A percentile compares a stretch with the other conserved stretches of the same genome.
Evolutionary conservation across 495 filamentous ascomycete species (phyloP).

Genomic region (Pyronema omphalodes): DNA sequence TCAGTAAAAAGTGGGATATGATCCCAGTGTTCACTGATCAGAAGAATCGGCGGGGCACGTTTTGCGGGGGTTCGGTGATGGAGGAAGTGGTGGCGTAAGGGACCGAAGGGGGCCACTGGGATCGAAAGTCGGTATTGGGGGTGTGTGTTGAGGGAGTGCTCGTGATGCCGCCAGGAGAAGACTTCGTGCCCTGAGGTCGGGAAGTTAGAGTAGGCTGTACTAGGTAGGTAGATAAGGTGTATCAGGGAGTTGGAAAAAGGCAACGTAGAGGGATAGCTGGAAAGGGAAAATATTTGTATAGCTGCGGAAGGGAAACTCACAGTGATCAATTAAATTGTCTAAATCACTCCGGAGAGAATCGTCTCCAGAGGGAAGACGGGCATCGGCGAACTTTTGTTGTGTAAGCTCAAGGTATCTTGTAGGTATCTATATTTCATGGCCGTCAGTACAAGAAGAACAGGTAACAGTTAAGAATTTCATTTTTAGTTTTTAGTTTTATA

Average conservation of each 20-base stretch:
- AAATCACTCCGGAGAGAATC: not conserved
- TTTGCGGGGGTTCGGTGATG: not conserved
- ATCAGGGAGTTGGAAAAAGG: not conserved
- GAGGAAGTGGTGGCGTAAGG: not conserved
- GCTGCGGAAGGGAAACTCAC: not conserved
- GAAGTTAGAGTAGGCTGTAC: not conserved
- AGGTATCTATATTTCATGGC: not conserved
- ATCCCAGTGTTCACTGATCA: not conserved
- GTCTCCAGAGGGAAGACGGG: not conserved
- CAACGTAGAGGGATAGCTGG: no score
- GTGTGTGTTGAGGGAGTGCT: not conserved
- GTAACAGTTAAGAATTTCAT: no score
- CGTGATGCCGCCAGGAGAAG: not conserved
- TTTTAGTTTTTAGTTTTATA: no score
- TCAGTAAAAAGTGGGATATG: not conserved
- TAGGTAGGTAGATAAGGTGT: not conserved
- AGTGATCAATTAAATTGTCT: not conserved
- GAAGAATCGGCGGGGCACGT: not conserved
- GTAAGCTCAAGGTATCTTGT: not conserved
- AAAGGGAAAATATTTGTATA: no score
- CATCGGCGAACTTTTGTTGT: conserved; percentile 1
- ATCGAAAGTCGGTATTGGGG: not conserved
- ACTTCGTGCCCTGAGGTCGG: not conserved
- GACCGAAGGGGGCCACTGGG: not conserved
- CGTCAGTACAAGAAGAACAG: not conserved